A percentile compares a stretch with the other conserved stretches of the same genome.
Evolutionary conservation across 257 asterid genomes (phyloP).

Genomic region (Solanum gracilifrons): DNA sequence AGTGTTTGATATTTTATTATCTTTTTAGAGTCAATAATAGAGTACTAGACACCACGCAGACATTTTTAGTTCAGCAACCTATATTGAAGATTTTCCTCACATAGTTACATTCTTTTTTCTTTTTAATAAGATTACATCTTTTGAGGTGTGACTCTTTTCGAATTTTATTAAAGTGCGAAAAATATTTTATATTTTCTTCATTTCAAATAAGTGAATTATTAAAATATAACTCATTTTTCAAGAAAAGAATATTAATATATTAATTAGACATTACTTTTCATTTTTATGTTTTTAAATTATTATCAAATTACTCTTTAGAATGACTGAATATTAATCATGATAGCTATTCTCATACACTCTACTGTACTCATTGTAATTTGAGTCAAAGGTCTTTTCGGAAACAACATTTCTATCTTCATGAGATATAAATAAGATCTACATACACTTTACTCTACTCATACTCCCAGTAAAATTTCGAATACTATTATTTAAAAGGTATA

Average conservation of each 20-base stretch:
- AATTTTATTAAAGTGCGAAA: rapidly evolving
- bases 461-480: not conserved
- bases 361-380: no score
- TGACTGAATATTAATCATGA: no score
- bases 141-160: no score
- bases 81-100: not conserved
- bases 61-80: not conserved
- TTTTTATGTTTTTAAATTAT: no score
- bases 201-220: no score
- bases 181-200: no score
- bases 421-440: not conserved
- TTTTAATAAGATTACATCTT: not conserved
- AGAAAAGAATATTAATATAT: no score
- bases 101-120: not conserved
- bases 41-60: not conserved
- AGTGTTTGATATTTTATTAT: not conserved
- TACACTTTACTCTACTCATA: rapidly evolving
- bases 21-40: not conserved
- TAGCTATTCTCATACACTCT: no score
- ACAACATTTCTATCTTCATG: not conserved
- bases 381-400: not conserved
- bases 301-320: no score
- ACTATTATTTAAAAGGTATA: no score
- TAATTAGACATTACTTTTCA: no score
- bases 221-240: no score